These are phyloP conservation scores for Avena atlantica DNA, from an alignment of 176 grass and related monocot species.

Conservation along the genomic window DNA sequence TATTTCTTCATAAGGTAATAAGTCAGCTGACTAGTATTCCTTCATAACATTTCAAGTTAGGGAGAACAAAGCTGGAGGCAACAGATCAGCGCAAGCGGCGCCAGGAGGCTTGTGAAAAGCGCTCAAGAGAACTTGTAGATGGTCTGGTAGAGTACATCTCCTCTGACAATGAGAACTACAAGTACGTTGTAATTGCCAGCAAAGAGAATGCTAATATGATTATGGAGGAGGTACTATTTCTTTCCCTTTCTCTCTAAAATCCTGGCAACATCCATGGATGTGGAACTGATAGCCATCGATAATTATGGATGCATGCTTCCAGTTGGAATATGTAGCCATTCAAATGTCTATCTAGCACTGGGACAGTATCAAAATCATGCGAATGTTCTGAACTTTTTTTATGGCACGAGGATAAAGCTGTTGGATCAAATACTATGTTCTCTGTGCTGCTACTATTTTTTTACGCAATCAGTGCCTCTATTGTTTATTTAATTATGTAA, in stretches of 20 bases:
- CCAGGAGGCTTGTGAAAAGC: neutral
- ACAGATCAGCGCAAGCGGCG: neutral
- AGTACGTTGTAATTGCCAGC: neutral
- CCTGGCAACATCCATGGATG: constrained; percentile 3
- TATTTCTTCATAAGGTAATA: neutral
- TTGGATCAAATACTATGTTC: neutral
- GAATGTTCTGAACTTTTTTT: neutral
- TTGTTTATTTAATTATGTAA: constrained; percentile 3
- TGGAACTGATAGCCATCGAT: neutral
- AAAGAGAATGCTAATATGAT: constrained; percentile 29
- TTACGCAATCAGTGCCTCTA: neutral
- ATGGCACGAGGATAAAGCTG: neutral
- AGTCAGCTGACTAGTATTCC: neutral
- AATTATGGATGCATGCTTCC: neutral
- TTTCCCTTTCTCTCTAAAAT: neutral
- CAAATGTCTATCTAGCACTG: neutral
- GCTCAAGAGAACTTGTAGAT: constrained; percentile 26
- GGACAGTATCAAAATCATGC: neutral
- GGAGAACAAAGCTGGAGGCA: neutral
- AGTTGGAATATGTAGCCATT: neutral
- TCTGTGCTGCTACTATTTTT: neutral
- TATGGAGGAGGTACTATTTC: constrained; percentile 30
- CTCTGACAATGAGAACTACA: constrained; percentile 20
- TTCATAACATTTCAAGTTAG: constrained; percentile 5
- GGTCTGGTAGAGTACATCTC: constrained; percentile 23